Conservation (phyloP, 352 stramenopile genomes). For the Pythium sp. region DNA sequence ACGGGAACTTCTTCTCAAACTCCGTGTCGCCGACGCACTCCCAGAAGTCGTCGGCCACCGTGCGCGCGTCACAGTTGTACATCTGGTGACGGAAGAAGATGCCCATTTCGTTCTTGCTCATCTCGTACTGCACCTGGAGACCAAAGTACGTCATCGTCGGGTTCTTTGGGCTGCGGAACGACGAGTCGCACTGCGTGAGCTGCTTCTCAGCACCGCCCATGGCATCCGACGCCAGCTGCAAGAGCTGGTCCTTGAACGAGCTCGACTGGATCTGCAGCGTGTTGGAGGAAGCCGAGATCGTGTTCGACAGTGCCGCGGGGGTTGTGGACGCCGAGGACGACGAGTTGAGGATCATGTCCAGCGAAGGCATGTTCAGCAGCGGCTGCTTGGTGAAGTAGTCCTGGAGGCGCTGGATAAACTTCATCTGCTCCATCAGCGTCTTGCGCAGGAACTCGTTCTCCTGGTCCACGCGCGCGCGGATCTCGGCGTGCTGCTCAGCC, state of each 20-base stretch:
- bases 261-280: conserved; percentile 73
- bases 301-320: conserved; percentile 62
- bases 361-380: conserved; percentile 84
- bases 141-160: conserved; percentile 89
- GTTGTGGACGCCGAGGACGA: conserved; percentile 58
- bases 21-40: conserved; percentile 55
- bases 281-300: conserved; percentile 49
- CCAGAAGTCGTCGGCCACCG: conserved; percentile 80
- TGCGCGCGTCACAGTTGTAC: conserved; percentile 69
- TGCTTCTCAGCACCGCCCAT: conserved; percentile 64
- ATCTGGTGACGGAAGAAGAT: conserved; percentile 87
- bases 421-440: conserved; percentile 91
- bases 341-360: conserved; percentile 85
- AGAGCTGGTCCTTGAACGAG: conserved; percentile 76
- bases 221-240: conserved; percentile 59
- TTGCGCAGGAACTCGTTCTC: conserved; percentile 89
- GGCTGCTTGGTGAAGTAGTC: conserved; percentile 91
- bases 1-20: conserved; percentile 85
- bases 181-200: conserved; percentile 63
- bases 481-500: conserved; percentile 85
- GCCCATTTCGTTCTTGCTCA: conserved; percentile 82
- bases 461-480: conserved; percentile 84
- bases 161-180: conserved; percentile 81
- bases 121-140: conserved; percentile 86
- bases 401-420: conserved; percentile 88